Base-by-base conservation (phyloP, 352 stramenopile genomes). In the Pythium apleroticum region DNA sequence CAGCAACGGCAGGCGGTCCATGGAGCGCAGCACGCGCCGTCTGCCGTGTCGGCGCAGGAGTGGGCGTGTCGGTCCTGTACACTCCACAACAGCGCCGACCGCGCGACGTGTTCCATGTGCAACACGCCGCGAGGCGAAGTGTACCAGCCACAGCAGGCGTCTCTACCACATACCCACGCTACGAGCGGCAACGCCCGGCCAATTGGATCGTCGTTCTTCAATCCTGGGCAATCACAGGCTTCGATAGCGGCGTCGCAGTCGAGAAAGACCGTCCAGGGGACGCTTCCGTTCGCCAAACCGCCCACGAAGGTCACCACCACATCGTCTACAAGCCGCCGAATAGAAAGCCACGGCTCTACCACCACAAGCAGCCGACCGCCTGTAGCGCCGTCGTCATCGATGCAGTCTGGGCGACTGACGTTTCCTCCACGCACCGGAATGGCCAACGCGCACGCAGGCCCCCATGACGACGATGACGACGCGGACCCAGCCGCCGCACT, bases 41-140 rank as follows among this genome's bases (percentile, higher is more conserved):
- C 4, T 43, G n/a, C 28, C 8, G 35, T 46, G 33, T 60, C 3
- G 8, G 45, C 31, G 53, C 14, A 22, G 55, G 52, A 66, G 71
- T 84, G 75, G 75, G 57, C 65, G 45, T 91, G 82, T 62, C 71
- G 65, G 33, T 89, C 79, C 27, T 93, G 85, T 64, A 93, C 85
- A 39, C 67, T 91, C 27, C 56, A 73, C 35, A 93, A 93, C 58
- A 68, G 69, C 14, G 53, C 71, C 39, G 33, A 66, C 5, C 69
- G 71, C 14, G 20, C 46, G 15, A 55, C 66, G 1, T 93, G 85
- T 61, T 63, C 63, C 9, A 77, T 91, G 35, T 93, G 85, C 58
- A 43, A 39, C 27, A 90, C 85, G 39, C 75, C 75, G 15, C 71
- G 73, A 20, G 73, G 78, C 12, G 73, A 75, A n/a, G 58, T 60